Evolutionary conservation across 805 yeast species (phyloP).

Genomic region (Clavispora vitiphila): DNA sequence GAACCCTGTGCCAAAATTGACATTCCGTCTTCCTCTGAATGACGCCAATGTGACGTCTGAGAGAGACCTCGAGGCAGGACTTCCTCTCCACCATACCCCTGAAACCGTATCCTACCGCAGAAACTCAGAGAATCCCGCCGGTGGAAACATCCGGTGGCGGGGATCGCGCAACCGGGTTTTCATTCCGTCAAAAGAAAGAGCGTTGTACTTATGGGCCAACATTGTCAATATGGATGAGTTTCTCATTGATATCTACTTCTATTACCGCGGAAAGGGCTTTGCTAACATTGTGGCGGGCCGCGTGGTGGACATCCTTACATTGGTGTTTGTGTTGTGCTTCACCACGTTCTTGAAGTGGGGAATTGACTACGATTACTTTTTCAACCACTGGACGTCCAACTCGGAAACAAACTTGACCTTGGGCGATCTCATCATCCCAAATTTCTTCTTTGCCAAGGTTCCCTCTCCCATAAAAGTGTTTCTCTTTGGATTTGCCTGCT

Average conservation of each 20-base stretch:
- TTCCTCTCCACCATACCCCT: conserved; percentile 2
- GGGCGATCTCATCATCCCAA: conserved; percentile 27
- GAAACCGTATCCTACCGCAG: conserved; percentile 2
- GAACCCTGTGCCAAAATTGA: conserved; percentile 4
- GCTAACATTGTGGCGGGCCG: conserved; percentile 69
- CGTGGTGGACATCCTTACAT: conserved; percentile 61
- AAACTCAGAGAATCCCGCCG: not conserved
- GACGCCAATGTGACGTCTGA: not conserved
- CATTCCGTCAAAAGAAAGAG: conserved; percentile 58
- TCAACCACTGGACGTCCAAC: conserved; percentile 20
- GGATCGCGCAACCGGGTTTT: conserved; percentile 8
- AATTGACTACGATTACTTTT: conserved; percentile 50
- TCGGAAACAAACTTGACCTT: conserved; percentile 24
- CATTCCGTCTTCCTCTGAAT: conserved; percentile 3
- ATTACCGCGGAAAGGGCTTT: conserved; percentile 82
- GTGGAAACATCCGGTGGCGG: not conserved
- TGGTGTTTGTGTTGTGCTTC: conserved; percentile 74
- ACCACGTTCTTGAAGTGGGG: conserved; percentile 80
- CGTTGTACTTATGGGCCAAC: conserved; percentile 95
- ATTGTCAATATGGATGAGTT: conserved; percentile 87
- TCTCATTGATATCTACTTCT: conserved; percentile 74
- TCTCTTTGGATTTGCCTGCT: conserved; percentile 55
- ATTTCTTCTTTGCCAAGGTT: conserved; percentile 42
- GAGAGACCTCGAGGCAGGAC: not conserved
- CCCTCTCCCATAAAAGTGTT: conserved; percentile 49